Evolutionary conservation across 1,284 basidiomycete genomes (phyloP).

Genomic region (Cryptococcus sp.): DNA sequence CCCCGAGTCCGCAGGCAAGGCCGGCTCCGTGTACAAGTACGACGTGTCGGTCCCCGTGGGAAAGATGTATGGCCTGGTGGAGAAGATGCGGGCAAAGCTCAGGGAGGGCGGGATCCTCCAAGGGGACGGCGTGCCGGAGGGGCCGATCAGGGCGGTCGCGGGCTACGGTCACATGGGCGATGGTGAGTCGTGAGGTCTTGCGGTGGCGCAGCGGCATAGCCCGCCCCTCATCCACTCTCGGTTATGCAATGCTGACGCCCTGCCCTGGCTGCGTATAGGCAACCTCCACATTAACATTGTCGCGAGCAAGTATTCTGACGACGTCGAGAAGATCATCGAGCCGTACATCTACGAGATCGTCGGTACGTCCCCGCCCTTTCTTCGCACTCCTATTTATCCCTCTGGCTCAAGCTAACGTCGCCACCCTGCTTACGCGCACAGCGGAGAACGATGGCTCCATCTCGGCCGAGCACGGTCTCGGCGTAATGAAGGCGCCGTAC

Average conservation of each 20-base stretch:
- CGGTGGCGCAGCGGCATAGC: slow-evolving; percentile 2
- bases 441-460: slow-evolving; percentile 72
- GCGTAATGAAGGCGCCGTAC: slow-evolving; percentile 85
- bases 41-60: slow-evolving; percentile 88
- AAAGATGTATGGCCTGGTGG: slow-evolving; percentile 86
- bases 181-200: slow-evolving; percentile 56
- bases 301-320: slow-evolving; percentile 75
- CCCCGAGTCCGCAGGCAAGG: slow-evolving; percentile 88
- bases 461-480: slow-evolving; percentile 92
- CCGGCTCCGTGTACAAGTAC: slow-evolving; percentile 96
- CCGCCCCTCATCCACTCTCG: neutral
- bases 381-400: neutral
- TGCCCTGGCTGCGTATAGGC: slow-evolving; percentile 53
- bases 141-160: slow-evolving; percentile 72
- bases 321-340: slow-evolving; percentile 83
- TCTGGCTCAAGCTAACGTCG: neutral
- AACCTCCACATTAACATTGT: slow-evolving; percentile 94
- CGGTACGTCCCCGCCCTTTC: slow-evolving; percentile 31
- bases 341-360: slow-evolving; percentile 95
- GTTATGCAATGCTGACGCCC: neutral
- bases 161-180: slow-evolving; percentile 98
- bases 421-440: slow-evolving; percentile 6
- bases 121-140: slow-evolving; percentile 56
- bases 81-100: slow-evolving; percentile 71
- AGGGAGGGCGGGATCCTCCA: slow-evolving; percentile 67